Evolutionary conservation across 2,329 filamentous ascomycete species (phyloP).

Genomic region (Fusarium keratoplasticum): DNA sequence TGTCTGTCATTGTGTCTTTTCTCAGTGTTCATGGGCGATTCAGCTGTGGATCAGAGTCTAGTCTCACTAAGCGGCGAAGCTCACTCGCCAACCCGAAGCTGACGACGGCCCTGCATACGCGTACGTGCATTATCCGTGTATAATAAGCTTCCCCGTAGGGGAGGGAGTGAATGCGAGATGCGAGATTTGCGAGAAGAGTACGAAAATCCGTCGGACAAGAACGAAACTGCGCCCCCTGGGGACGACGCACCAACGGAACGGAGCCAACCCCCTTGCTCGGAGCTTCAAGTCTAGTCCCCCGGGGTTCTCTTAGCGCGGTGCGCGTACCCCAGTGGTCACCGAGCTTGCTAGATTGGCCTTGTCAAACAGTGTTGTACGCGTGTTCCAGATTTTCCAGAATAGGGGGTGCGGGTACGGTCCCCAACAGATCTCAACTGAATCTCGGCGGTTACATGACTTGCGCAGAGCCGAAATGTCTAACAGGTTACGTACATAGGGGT

Average conservation of each 20-base stretch:
- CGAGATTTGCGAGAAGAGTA: not conserved
- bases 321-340: not conserved
- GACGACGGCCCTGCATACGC: not conserved
- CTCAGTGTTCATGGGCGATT: not conserved
- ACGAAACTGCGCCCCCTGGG: not conserved
- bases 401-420: not conserved
- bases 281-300: not conserved
- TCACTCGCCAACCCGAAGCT: not conserved
- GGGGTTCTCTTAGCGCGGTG: not conserved
- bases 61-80: not conserved
- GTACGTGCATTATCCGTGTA: not conserved
- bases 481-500: not conserved
- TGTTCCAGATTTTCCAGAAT: not conserved
- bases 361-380: not conserved
- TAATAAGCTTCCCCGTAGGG: not conserved
- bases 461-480: not conserved
- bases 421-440: not conserved
- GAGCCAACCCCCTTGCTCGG: not conserved
- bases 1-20: not conserved
- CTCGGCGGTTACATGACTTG: not conserved
- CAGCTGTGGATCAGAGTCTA: not conserved
- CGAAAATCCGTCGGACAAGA: constrained; percentile 3
- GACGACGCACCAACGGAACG: not conserved
- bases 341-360: not conserved
- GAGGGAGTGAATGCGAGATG: not conserved